phyloP scores from a whole-genome alignment of 1,284 basidiomycete genomes.

The Cryptococcus sp. region DNA sequence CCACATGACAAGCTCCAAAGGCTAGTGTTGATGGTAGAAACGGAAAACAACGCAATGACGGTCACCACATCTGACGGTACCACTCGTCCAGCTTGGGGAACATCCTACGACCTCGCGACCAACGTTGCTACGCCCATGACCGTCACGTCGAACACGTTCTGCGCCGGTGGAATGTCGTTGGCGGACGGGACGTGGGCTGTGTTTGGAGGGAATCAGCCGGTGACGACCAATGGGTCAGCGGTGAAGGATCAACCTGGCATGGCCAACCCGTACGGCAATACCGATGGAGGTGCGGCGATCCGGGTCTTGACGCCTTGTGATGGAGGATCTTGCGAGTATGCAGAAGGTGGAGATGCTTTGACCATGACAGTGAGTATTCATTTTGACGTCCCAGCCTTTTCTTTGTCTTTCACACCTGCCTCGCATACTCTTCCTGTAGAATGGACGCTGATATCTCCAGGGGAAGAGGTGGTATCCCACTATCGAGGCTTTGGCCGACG shows the following conservation, averaged over 20 bases:
- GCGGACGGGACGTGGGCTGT: conserved; percentile 51
- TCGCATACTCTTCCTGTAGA: background rate
- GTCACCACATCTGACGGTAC: conserved; percentile 47
- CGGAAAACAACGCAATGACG: conserved; percentile 58
- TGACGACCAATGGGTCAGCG: conserved; percentile 60
- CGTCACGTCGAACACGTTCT: conserved; percentile 75
- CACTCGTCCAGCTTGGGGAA: conserved; percentile 46
- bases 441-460: conserved; percentile 8
- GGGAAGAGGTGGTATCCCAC: conserved; percentile 72
- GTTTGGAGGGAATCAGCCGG: conserved; percentile 61
- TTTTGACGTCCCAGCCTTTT: too few relatives aligned
- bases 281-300: conserved; percentile 60
- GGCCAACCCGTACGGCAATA: conserved; percentile 49
- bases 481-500: conserved; percentile 50
- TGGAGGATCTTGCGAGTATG: conserved; percentile 61
- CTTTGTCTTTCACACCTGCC: too few relatives aligned
- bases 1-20: background rate
- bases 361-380: conserved; percentile 59
- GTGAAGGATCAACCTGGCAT: conserved; percentile 29
- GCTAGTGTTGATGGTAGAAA: conserved; percentile 30
- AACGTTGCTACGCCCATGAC: conserved; percentile 56
- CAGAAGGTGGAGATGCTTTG: conserved; percentile 44
- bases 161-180: conserved; percentile 49
- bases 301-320: conserved; percentile 68
- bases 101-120: conserved; percentile 47